A percentile compares a stretch with the other conserved stretches of the same genome.
Evolutionary conservation across 78 protist genomes (phyloP).

Genomic region (Dictyostelium purpureum): DNA sequence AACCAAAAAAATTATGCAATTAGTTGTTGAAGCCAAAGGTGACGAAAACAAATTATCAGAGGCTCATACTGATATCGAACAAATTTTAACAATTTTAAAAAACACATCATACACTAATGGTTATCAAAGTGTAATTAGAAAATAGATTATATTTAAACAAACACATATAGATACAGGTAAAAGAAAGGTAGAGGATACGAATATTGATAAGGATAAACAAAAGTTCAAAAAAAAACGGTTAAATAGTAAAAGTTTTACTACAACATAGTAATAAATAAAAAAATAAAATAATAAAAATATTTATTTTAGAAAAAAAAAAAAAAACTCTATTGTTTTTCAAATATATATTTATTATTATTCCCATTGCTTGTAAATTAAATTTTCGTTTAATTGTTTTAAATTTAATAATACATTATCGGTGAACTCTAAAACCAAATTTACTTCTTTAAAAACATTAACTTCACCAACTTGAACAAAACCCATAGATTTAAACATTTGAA

Average conservation of each 20-base stretch:
- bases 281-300: background rate
- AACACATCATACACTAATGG: conserved; percentile 59
- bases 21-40: background rate
- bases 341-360: conserved; percentile 14
- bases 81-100: conserved; percentile 35
- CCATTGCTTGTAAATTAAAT: conserved; percentile 10
- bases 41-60: background rate
- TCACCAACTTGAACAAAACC: conserved; percentile 35
- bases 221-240: background rate
- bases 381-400: background rate
- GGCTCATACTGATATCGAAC: background rate
- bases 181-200: background rate
- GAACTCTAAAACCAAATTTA: background rate
- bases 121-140: background rate
- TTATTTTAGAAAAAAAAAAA: too few species aligned
- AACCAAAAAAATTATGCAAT: background rate
- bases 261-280: background rate
- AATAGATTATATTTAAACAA: background rate
- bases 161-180: background rate
- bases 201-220: too few species aligned
- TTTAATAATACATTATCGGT: background rate
- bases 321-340: too few species aligned
- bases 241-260: too few species aligned
- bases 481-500: conserved; percentile 22
- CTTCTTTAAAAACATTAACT: conserved; percentile 68